Percentiles rank a stretch among this genome's conserved stretches.
phyloP scores from a whole-genome alignment of 768 basidiomycete species.

The Rhizopogon rudus region DNA sequence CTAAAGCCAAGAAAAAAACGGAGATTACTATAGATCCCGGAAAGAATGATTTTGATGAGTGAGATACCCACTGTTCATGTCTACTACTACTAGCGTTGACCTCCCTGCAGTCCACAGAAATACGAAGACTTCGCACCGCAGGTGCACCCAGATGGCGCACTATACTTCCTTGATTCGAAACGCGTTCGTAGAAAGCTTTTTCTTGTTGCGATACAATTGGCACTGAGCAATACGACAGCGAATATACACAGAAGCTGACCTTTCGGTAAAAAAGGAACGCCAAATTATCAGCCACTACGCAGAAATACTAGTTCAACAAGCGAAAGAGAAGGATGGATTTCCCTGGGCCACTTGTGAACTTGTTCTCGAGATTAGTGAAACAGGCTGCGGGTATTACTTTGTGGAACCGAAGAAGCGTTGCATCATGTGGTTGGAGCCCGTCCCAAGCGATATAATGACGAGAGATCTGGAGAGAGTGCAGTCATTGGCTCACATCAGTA shows the following conservation, averaged over 20 bases:
- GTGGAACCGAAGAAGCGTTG: constrained; percentile 35
- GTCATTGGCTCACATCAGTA: constrained; percentile 35
- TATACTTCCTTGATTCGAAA: constrained; percentile 38
- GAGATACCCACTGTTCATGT: background rate
- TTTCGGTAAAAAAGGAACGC: constrained; percentile 29
- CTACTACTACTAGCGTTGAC: background rate
- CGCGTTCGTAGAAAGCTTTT: constrained; percentile 26
- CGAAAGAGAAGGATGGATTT: constrained; percentile 7
- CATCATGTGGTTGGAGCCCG: constrained; percentile 39
- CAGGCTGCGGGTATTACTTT: constrained; percentile 35
- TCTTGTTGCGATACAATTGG: background rate
- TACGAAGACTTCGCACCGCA: constrained; percentile 31
- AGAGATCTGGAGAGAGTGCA: constrained; percentile 32
- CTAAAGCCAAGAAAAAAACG: background rate
- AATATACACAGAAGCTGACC: constrained; percentile 45
- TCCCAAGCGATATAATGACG: constrained; percentile 20
- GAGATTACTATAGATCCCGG: background rate
- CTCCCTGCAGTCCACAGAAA: background rate
- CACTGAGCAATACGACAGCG: constrained; percentile 23
- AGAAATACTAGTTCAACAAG: constrained; percentile 13
- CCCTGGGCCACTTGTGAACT: background rate
- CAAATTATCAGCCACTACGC: constrained; percentile 19
- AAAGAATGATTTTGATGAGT: constrained; percentile 1
- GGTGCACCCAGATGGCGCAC: constrained; percentile 49
- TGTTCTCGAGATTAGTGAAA: constrained; percentile 3